Base-by-base conservation (phyloP, 768 basidiomycete genomes). In the Tulasnella sp. region DNA sequence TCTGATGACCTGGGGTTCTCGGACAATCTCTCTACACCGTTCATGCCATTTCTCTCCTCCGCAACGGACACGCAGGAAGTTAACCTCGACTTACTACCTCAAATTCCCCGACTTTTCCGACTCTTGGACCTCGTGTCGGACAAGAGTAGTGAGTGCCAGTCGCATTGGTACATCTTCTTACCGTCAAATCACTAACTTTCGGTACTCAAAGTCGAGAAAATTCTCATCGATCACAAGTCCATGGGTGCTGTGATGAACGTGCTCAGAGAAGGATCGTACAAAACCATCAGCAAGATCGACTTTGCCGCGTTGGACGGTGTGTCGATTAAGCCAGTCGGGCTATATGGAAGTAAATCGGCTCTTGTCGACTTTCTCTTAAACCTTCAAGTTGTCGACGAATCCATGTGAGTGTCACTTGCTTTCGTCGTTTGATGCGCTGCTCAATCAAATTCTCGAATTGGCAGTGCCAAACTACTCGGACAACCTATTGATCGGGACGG, bases 301-400 rank as follows among this genome's bases (percentile, higher is more conserved):
- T 89, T 89, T 77, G 82, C 82, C 62, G 77, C 79, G 0, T 79
- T 89, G 8, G 88, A 89, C 75, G 73, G 79, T 2, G 76, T 81
- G 17, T 69, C 75, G 3, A 76, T 89, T 72, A 83, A 84, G 71
- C 87, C 86, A 6, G 76, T 86, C 3, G 88, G 88, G 1, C 72
- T 89, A 1, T 89, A 89, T 73, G 88, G 88, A 0, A 84, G 83
- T 74, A 85, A 82, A 76, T 76, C 80, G 3, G 82, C 84, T 72
- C 84, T 89, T 19, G 82, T 84, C 9, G 77, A 79, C 12, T 84
- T 87, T 62, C 77, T 89, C 0, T 72, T 73, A n/a, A 76, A 79
- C 5, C 76, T 83, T 14, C 78, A 74, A 1, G 78, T 78, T 6
- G 75, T 87, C 42, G 79, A 83, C 73, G 77, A 81, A 1, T 73